Evolutionary conservation across 129 eudicot genomes (phyloP).

Genomic region (Flaveria bidentis): DNA sequence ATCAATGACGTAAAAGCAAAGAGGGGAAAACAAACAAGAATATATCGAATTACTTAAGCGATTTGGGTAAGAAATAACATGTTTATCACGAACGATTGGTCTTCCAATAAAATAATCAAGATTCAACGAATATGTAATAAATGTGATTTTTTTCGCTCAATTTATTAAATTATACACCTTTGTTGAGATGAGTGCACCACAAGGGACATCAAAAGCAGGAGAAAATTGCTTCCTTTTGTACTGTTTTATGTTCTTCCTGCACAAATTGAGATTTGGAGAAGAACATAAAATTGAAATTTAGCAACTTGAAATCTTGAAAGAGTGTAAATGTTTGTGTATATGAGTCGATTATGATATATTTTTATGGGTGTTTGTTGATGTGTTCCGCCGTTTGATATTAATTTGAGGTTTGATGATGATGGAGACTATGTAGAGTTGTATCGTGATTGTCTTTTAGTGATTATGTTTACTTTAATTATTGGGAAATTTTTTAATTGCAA

Average conservation of each 20-base stretch:
- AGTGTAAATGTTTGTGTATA: not conserved
- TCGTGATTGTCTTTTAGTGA: constrained; percentile 22
- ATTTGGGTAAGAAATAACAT: constrained; percentile 40
- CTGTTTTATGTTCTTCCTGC: constrained; percentile 23
- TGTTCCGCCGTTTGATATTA: constrained; percentile 22
- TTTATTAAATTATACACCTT: constrained; percentile 27
- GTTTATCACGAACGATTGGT: constrained; percentile 41
- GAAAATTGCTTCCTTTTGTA: constrained; percentile 13
- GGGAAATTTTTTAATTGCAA: not conserved
- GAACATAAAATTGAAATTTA: constrained; percentile 10
- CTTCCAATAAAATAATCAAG: constrained; percentile 24
- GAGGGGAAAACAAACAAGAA: constrained; percentile 16
- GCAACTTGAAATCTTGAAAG: not conserved
- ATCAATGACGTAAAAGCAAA: constrained; percentile 44
- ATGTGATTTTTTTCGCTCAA: constrained; percentile 13
- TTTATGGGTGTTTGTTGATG: constrained; percentile 14
- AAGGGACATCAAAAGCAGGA: constrained; percentile 30
- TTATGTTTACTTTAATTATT: not conserved
- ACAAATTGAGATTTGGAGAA: constrained; percentile 22
- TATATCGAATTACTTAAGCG: constrained; percentile 33
- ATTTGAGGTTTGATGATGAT: constrained; percentile 31
- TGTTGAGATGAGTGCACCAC: constrained; percentile 32
- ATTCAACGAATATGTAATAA: constrained; percentile 19
- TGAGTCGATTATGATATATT: constrained; percentile 1
- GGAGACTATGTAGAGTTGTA: constrained; percentile 14